Evolutionary conservation across 306 rosid genomes (phyloP).

Genomic region (Castanea crenata): DNA sequence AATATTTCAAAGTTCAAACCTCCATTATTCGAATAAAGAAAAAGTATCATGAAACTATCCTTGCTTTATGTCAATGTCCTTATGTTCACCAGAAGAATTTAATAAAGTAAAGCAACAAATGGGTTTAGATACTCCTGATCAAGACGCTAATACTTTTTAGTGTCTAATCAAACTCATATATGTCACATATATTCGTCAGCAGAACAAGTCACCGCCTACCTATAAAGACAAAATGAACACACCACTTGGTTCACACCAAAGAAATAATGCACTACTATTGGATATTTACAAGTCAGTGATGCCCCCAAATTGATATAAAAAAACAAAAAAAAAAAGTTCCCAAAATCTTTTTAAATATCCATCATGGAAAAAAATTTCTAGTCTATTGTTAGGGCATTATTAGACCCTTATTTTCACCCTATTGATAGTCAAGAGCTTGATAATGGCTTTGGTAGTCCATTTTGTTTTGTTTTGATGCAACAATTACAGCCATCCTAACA

Average conservation of each 20-base stretch:
- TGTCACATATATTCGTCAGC: slow-evolving; percentile 4
- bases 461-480: no score
- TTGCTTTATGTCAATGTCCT: neutral
- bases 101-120: neutral
- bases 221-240: neutral
- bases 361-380: neutral
- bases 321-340: no score
- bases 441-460: no score
- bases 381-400: neutral
- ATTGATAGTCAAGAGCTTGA: no score
- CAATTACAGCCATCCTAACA: no score
- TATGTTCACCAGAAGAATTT: neutral
- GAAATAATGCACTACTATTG: neutral
- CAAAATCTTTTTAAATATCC: slow-evolving; percentile 3
- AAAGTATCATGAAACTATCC: no score
- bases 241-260: neutral
- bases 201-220: neutral
- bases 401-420: slow-evolving; percentile 12
- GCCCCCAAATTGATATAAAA: neutral
- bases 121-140: neutral
- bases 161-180: neutral
- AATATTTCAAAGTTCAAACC: no score
- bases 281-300: slow-evolving; percentile 14
- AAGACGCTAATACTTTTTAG: neutral
- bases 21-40: no score